A percentile compares a stretch with the other conserved stretches of the same genome.
Evolutionary conservation across 2,329 filamentous ascomycete genomes (phyloP).

Genomic region (Trichoderma asperellum): DNA sequence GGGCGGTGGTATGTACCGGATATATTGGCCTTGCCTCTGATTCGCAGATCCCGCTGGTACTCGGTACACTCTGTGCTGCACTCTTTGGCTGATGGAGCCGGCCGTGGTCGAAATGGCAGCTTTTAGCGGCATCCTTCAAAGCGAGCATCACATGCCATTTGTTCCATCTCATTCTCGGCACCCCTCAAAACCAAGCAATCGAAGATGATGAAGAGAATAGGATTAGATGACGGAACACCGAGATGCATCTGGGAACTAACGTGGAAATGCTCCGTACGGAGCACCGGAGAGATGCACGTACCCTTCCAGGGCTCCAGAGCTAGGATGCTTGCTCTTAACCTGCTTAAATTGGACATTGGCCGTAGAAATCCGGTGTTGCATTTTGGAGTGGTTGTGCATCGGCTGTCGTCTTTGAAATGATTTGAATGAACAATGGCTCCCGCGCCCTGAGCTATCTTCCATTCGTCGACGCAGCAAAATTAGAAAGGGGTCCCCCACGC

Average conservation of each 20-base stretch:
- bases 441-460: neutral
- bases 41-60: neutral
- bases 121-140: constrained; percentile 17
- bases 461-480: neutral
- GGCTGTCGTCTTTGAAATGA: neutral
- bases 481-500: constrained; percentile 3
- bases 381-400: neutral
- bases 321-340: neutral
- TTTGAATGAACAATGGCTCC: neutral
- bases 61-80: neutral
- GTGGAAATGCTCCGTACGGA: constrained; percentile 18
- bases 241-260: constrained; percentile 22
- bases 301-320: neutral
- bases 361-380: neutral
- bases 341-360: constrained; percentile 10
- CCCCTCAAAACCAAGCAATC: constrained; percentile 11
- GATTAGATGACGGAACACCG: constrained; percentile 18
- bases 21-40: neutral
- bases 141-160: constrained; percentile 30
- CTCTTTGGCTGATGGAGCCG: neutral
- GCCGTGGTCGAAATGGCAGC: neutral
- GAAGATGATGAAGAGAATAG: constrained; percentile 8
- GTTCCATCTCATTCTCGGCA: constrained; percentile 10
- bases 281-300: neutral
- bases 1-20: neutral